Percentiles rank a stretch among this genome's conserved stretches.
These are phyloP conservation scores for Plenodomus biglobosus DNA, from an alignment of 2,329 filamentous ascomycete genomes.

Conservation along the genomic window DNA sequence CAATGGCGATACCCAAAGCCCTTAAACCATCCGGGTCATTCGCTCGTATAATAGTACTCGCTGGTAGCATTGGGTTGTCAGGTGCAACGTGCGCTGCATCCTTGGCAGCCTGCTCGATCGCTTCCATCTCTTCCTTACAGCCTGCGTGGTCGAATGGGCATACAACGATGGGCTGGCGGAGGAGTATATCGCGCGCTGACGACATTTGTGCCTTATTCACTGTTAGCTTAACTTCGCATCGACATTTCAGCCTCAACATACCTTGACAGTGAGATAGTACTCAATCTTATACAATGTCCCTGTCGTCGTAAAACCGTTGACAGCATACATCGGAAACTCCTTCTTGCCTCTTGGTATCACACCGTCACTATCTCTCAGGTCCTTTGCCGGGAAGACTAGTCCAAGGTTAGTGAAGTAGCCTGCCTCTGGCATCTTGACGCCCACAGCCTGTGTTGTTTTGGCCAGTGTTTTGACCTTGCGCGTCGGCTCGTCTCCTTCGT, in stretches of 20 bases:
- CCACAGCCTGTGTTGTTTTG: slow-evolving; percentile 78
- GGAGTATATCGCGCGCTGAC: slow-evolving; percentile 80
- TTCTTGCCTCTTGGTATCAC: slow-evolving; percentile 82
- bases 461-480: slow-evolving; percentile 86
- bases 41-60: slow-evolving; percentile 76
- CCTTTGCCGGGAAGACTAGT: slow-evolving; percentile 85
- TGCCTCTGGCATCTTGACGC: slow-evolving; percentile 81
- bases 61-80: slow-evolving; percentile 90
- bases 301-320: slow-evolving; percentile 89
- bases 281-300: slow-evolving; percentile 97
- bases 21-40: slow-evolving; percentile 67
- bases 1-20: slow-evolving; percentile 63
- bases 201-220: slow-evolving; percentile 75
- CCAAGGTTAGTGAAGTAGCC: slow-evolving; percentile 93
- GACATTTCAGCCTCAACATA: slow-evolving; percentile 45
- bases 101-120: slow-evolving; percentile 92
- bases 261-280: slow-evolving; percentile 93
- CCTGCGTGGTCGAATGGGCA: slow-evolving; percentile 93
- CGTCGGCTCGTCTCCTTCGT: slow-evolving; percentile 91
- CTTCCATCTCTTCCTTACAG: slow-evolving; percentile 98
- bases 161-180: slow-evolving; percentile 92
- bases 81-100: slow-evolving; percentile 86
- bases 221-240: slow-evolving; percentile 11
- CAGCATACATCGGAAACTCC: slow-evolving; percentile 84
- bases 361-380: slow-evolving; percentile 82